Evolutionary conservation across 2,329 filamentous ascomycete genomes (phyloP), one percentile per base, ranked within the genome.

Genomic region (Xylariaceae sp.): DNA sequence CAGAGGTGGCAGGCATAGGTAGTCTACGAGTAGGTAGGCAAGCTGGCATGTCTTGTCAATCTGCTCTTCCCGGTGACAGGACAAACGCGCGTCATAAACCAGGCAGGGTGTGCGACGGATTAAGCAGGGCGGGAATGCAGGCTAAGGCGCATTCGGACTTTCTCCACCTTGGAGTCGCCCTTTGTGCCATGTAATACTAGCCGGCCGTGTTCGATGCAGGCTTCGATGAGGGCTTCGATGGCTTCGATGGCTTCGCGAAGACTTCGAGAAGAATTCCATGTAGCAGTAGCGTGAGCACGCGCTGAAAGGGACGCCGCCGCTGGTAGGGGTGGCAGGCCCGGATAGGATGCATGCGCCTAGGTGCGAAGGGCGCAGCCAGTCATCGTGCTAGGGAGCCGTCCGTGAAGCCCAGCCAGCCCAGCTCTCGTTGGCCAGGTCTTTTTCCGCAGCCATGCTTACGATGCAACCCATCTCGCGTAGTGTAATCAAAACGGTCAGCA

Each of bases 191-290:
- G 23, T 30, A 30, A 30, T 30, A 30, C 23, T 42, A 42, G 42
- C 42, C 42, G 42, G 13, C 13, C 9, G 37, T 42, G 42, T 45
- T 45, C 42, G 42, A 45, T 45, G 42, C 42, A 45, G 58, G 58
- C 62, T 65, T 65, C 64, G 53, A 59, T 59, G 62, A 68, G n/a
- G 64, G 67, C 71, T 73, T 73, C 71, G 58, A 72, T 68, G 64
- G 67, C 71, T 73, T 73, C 71, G 58, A 72, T 68, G 62, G 65
- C 65, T 71, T 70, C 67, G 68, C 60, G 71, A 73, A 73, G 66
- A 56, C 53, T 66, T 66, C 62, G 34, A 23, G 49, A 51, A 51
- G 49, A 11, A 35, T 51, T 51, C 49, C 42, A 45, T 45, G 42
- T 13, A 45, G 42, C 6, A 45, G 42, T 51, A 51, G 49, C 49